Evolutionary conservation across 106 monocot species (phyloP), one percentile per base, ranked within the genome.

Genomic region (Dendrobium catenatum): DNA sequence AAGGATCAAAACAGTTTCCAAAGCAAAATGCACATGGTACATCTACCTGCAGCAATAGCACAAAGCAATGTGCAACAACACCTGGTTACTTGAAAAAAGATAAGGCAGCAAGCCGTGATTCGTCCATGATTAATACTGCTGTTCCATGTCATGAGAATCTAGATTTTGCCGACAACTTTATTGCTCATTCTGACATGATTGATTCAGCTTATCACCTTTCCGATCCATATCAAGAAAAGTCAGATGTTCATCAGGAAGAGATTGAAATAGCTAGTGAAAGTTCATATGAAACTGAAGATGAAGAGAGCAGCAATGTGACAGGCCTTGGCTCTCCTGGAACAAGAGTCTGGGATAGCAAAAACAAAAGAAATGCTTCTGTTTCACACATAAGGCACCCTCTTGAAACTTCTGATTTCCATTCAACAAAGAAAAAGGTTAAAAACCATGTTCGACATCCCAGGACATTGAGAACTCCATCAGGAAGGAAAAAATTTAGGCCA

Each of bases 301-400:
- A 98, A 72, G 95, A 95, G 75, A 86, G 56, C 61, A 90, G 76
- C 79, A 88, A 79, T 73, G 91, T 93, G 41, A 97, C 81, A 20
- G 95, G 95, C 20, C 91, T 99, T 80, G 95, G 86, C 88, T 93
- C 98, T 80, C 98, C 98, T 73, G 95, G 86, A 86, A 99, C 91
- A 46, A 99, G 83, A 89, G 88, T 99, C 16, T 99, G 98, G 98
- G 98, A 99, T 64, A 91, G 95, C 82, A 95, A 89, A 91, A 93
- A 84, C 73, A 91, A 91, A 85, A 89, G 81, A 86, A 89, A 85
- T 87, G 67, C 79, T 78, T 78, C 80, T 84, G 56, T 78, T 81
- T 86, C 90, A 73, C 84, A 79, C 43, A 93, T 99, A 83, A 84
- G 88, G 4, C 98, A 99, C 83, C 98, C 98, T 77, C 98, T 99